These are phyloP conservation scores for Saksenaea oblongispora DNA, from an alignment of 371 early-diverging fungal genomes.

Conservation along the genomic window DNA sequence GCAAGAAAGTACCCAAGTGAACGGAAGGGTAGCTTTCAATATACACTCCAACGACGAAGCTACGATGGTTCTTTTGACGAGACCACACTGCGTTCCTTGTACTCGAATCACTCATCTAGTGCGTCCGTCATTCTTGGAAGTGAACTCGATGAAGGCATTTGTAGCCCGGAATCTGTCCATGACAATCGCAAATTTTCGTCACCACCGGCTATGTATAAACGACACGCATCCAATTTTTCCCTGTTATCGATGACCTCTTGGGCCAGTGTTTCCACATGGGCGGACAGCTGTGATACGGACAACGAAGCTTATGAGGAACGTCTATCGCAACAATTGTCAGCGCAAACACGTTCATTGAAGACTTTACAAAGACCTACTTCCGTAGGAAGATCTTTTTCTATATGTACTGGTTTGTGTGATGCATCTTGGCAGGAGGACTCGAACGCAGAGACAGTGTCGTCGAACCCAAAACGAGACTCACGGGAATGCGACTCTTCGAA, in stretches of 20 bases:
- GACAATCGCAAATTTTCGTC: not conserved
- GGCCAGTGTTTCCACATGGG: not conserved
- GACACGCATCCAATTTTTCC: not conserved
- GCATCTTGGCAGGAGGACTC: not conserved
- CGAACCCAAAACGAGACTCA: not conserved
- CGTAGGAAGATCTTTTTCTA: not conserved
- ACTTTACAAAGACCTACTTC: not conserved
- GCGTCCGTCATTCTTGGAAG: not conserved
- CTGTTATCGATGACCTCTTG: not conserved
- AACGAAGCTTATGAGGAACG: not conserved
- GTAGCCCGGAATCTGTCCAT: not conserved
- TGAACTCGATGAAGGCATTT: not conserved
- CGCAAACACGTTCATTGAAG: not conserved
- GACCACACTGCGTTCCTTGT: not conserved
- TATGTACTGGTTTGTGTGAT: not conserved
- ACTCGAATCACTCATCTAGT: not conserved
- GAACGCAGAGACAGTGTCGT: not conserved
- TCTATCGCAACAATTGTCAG: not conserved
- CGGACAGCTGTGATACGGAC: not conserved
- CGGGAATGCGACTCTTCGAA: not conserved
- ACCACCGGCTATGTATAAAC: not conserved
- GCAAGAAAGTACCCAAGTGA: not conserved
- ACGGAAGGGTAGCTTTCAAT: not conserved
- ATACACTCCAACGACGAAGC: not conserved
- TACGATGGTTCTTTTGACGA: slow-evolving; percentile 1